Percentiles rank a stretch among this genome's conserved stretches.
phyloP scores from a whole-genome alignment of 2,329 filamentous ascomycete genomes.

The Penicillium sp. region DNA sequence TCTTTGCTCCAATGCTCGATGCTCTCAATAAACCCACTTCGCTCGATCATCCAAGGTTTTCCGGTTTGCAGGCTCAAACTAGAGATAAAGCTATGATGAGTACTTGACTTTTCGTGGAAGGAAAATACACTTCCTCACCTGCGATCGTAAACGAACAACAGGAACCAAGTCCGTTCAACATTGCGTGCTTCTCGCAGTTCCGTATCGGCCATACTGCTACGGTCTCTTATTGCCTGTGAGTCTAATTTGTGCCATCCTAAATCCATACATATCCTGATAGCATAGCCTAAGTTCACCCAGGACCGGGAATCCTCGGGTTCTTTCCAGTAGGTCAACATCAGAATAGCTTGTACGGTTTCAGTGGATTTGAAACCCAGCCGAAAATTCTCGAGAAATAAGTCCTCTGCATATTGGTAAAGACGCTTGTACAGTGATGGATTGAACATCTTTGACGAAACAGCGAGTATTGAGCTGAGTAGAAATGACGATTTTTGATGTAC shows the following conservation, averaged over 20 bases:
- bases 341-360: conserved; percentile 33
- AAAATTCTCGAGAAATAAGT: conserved; percentile 26
- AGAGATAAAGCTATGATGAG: no score
- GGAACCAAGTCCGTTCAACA: conserved; percentile 35
- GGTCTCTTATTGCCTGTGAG: not conserved
- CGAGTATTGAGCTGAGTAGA: conserved; percentile 31
- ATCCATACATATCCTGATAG: conserved; percentile 39
- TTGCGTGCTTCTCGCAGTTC: conserved; percentile 30
- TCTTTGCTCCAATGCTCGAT: conserved; percentile 30
- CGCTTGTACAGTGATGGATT: conserved; percentile 30
- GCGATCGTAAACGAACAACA: conserved; percentile 39
- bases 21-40: conserved; percentile 33
- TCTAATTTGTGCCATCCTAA: conserved; percentile 8
- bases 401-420: conserved; percentile 28
- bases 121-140: no score
- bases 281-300: conserved; percentile 38
- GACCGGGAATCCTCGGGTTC: conserved; percentile 39
- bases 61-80: conserved; percentile 41
- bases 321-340: conserved; percentile 41
- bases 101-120: no score
- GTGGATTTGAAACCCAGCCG: conserved; percentile 32
- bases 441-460: conserved; percentile 35
- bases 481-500: conserved; percentile 35
- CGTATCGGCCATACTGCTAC: not conserved
- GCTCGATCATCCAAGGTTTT: conserved; percentile 43